These are phyloP conservation scores for Psilocybe azurescens DNA, from an alignment of 768 basidiomycete species.

Conservation along the genomic window DNA sequence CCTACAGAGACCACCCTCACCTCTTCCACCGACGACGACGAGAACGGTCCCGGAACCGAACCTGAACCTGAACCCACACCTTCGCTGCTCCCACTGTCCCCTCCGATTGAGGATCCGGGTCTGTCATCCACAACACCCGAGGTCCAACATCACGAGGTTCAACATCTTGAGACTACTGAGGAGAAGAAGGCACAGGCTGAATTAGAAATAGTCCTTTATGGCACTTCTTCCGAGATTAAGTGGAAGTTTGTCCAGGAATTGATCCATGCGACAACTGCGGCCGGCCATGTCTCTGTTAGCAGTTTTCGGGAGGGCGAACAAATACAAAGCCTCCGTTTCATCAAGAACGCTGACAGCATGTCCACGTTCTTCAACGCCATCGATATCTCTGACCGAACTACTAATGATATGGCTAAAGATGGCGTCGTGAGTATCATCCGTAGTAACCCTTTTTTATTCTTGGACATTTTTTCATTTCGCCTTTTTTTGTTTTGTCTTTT, in stretches of 20 bases:
- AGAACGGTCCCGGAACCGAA: constrained; percentile 13
- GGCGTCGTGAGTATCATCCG: constrained; percentile 39
- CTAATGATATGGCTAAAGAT: constrained; percentile 22
- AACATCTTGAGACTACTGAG: constrained; percentile 21
- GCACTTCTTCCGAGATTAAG: constrained; percentile 59
- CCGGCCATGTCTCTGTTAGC: constrained; percentile 36
- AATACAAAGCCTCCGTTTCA: constrained; percentile 34
- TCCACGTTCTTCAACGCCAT: constrained; percentile 35
- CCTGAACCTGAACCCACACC: constrained; percentile 15
- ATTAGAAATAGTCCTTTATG: constrained; percentile 74
- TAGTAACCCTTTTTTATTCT: constrained; percentile 11
- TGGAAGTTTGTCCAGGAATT: constrained; percentile 66
- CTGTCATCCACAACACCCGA: constrained; percentile 37
- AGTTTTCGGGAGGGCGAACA: constrained; percentile 28
- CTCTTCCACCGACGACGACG: constrained; percentile 27
- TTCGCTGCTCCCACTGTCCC: constrained; percentile 14
- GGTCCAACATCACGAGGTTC: constrained; percentile 36
- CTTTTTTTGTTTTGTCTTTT: constrained; percentile 41
- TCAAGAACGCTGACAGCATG: constrained; percentile 29
- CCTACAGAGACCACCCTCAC: constrained; percentile 39
- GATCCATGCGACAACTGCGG: constrained; percentile 51
- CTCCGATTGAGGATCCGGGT: constrained; percentile 40
- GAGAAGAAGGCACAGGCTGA: constrained; percentile 34
- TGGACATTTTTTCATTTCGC: constrained; percentile 37
- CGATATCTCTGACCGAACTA: constrained; percentile 44